These are phyloP conservation scores for Agrocybe chaxingu DNA, from an alignment of 768 basidiomycete genomes.

Conservation along the genomic window DNA sequence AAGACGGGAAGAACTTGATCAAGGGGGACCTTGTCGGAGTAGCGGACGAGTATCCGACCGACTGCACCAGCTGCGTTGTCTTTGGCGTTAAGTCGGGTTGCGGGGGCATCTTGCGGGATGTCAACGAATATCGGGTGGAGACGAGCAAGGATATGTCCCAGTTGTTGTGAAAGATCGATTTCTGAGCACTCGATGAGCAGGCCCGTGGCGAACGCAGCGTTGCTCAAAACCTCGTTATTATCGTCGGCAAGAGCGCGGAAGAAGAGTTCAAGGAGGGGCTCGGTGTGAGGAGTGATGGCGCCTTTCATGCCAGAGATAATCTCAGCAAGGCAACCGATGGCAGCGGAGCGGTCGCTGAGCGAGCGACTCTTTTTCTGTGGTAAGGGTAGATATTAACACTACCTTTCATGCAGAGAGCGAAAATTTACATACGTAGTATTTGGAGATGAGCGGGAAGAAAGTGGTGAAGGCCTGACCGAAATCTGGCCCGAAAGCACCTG, in stretches of 20 bases:
- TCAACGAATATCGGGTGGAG: conserved; percentile 76
- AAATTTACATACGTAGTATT: conserved; percentile 75
- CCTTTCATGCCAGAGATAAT: conserved; percentile 90
- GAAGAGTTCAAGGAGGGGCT: conserved; percentile 79
- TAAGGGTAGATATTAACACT: not conserved
- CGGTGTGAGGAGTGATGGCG: conserved; percentile 81
- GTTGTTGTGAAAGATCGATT: conserved; percentile 79
- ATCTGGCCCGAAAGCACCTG: conserved; percentile 79
- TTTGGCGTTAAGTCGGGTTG: conserved; percentile 74
- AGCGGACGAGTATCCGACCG: conserved; percentile 80
- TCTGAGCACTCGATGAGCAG: conserved; percentile 86
- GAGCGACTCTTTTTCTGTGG: conserved; percentile 80
- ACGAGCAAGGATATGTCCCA: conserved; percentile 69
- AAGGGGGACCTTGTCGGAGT: conserved; percentile 75
- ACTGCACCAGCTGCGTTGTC: conserved; percentile 98
- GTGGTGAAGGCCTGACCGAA: conserved; percentile 77
- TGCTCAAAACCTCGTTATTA: conserved; percentile 93
- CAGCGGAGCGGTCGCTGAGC: conserved; percentile 86
- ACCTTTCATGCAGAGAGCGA: not conserved
- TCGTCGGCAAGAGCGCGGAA: conserved; percentile 77
- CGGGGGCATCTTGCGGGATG: conserved; percentile 57
- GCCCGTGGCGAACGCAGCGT: conserved; percentile 92
- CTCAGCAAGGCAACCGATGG: conserved; percentile 93
- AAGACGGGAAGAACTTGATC: conserved; percentile 89
- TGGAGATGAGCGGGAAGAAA: conserved; percentile 89